These are phyloP conservation scores for Wickerhamiella spandovensis DNA, from an alignment of 805 yeast genomes.

Conservation along the genomic window DNA sequence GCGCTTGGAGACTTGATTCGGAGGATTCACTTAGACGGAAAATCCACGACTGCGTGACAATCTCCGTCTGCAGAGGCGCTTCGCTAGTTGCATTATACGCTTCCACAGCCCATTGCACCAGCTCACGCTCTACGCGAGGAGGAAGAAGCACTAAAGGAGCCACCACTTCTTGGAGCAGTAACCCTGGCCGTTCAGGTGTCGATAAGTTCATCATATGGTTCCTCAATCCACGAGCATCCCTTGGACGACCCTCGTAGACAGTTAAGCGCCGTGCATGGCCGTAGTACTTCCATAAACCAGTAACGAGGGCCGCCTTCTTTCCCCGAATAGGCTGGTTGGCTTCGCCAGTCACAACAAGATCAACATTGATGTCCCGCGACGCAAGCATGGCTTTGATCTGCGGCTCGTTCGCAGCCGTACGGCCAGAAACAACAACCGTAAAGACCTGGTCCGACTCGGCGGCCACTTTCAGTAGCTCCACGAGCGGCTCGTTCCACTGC, in stretches of 20 bases:
- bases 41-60: neutral
- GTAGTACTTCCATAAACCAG: constrained; percentile 12
- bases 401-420: constrained; percentile 4
- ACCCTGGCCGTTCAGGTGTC: constrained; percentile 4
- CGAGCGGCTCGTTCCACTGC: constrained; percentile 12
- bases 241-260: constrained; percentile 10
- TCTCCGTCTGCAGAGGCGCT: neutral
- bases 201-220: constrained; percentile 7
- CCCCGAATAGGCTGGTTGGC: constrained; percentile 3
- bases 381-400: constrained; percentile 7
- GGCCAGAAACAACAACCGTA: constrained; percentile 14
- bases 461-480: constrained; percentile 9
- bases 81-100: neutral
- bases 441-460: neutral
- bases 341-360: constrained; percentile 12
- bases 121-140: constrained; percentile 12
- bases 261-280: constrained; percentile 6
- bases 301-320: constrained; percentile 6
- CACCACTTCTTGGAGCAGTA: constrained; percentile 3
- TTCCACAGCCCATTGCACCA: constrained; percentile 8
- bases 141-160: constrained; percentile 3
- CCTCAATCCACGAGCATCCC: constrained; percentile 7
- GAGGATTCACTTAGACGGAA: neutral
- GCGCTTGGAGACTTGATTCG: neutral
- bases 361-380: constrained; percentile 7